Base-by-base conservation (phyloP, 495 filamentous ascomycete genomes). In the Aspergillus leporis region DNA sequence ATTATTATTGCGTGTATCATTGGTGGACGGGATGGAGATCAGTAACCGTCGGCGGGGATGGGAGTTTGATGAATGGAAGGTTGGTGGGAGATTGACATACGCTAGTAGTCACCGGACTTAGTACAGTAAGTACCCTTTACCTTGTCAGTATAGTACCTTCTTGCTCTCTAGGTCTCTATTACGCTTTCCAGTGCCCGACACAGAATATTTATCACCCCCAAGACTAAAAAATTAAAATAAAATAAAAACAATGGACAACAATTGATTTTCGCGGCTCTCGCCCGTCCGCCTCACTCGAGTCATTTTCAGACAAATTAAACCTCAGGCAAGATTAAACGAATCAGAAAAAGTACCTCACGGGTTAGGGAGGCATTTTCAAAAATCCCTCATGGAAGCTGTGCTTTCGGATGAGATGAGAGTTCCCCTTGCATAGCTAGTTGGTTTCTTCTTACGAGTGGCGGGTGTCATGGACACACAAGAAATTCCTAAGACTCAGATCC, bases 281-380 rank as follows among this genome's bases (percentile, higher is more conserved):
- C 53, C 53, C 21, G 13, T 54, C 25, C 10, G 38, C 51, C 25
- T 50, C 47, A 50, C 30, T 50, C 21, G 47, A 41, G 38, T 41
- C 38, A 41, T 41, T 41, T 41, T 41, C 3, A 41, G 9, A 14
- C 38, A 41, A 41, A 41, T 41, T 1, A n/a, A 41, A 41, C 14
- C 10, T n/a, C 38, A n/a, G 3, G 16, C n/a, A 41, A 16, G 16
- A n/a, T n/a, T 18, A 41, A 41, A 5, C 5, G 38, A 41, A 41
- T 18, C 16, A 14, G 13, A 36, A 41, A 41, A 41, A 41, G 38
- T 41, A 41, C 38, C 38, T 41, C 38, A 12, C 9, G 3, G n/a
- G 25, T 28, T 6, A 28, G 25, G 6, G 25, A 28, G 25, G 10
- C 13, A 16, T 16, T n/a, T 14, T n/a, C 4, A n/a, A 41, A 41